Evolutionary conservation across 495 filamentous ascomycete species (phyloP).

Genomic region (Xylona heveae): DNA sequence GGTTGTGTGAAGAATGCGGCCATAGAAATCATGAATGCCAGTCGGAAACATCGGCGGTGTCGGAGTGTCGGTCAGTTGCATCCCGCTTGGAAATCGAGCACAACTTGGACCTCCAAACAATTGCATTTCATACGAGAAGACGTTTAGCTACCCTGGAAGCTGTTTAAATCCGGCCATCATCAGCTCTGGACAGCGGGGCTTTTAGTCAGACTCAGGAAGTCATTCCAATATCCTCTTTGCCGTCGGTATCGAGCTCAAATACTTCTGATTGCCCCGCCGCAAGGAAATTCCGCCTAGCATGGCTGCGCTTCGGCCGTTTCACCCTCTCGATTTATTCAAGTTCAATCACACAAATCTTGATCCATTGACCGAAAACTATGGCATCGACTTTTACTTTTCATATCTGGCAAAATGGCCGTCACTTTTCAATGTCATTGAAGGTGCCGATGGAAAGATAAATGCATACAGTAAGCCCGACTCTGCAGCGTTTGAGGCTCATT

Average conservation of each 20-base stretch:
- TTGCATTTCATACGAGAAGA: too few species aligned
- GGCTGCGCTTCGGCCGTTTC: constrained; percentile 50
- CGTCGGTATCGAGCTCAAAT: too few species aligned
- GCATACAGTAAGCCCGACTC: constrained; percentile 57
- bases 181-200: too few species aligned
- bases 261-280: constrained; percentile 6
- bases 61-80: too few species aligned
- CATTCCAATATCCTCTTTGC: constrained; percentile 3
- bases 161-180: too few species aligned
- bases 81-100: too few species aligned
- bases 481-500: too few species aligned
- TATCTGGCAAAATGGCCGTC: constrained; percentile 91
- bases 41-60: too few species aligned
- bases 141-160: too few species aligned
- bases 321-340: constrained; percentile 49
- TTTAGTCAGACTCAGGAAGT: background rate
- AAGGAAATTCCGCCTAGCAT: constrained; percentile 23
- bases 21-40: too few species aligned
- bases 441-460: constrained; percentile 59
- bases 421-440: constrained; percentile 73
- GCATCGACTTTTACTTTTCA: constrained; percentile 81
- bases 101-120: too few species aligned
- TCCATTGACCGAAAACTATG: constrained; percentile 88
- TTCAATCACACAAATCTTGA: constrained; percentile 79
- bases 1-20: too few species aligned